phyloP scores from a whole-genome alignment of 768 basidiomycete genomes.

The Hygrophorus pudorinus region DNA sequence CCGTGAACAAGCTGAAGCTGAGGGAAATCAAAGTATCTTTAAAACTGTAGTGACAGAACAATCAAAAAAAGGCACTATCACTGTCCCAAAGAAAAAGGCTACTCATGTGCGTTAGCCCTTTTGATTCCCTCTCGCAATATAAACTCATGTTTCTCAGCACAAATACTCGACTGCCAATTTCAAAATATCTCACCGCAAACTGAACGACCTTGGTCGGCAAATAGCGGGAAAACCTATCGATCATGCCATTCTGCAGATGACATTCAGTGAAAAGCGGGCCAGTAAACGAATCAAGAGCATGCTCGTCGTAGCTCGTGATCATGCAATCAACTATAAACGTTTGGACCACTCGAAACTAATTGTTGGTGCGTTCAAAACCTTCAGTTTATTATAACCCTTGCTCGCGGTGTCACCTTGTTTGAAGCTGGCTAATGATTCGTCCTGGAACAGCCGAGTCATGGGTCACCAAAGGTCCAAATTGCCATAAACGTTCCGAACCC shows the following conservation, averaged over 20 bases:
- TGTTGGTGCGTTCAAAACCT: conserved; percentile 53
- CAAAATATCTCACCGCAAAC: conserved; percentile 88
- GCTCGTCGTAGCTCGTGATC: conserved; percentile 78
- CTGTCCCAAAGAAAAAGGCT: conserved; percentile 7
- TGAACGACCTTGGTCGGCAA: conserved; percentile 81
- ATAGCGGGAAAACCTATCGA: conserved; percentile 90
- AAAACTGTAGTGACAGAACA: conserved; percentile 23
- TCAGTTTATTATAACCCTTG: background rate
- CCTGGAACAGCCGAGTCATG: conserved; percentile 75
- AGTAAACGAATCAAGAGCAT: conserved; percentile 81
- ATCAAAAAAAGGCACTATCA: conserved; percentile 5
- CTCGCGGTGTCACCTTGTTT: conserved; percentile 2
- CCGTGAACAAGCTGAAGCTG: conserved; percentile 32
- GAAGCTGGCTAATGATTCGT: background rate
- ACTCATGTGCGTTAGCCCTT: conserved; percentile 2
- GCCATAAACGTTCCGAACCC: conserved; percentile 61
- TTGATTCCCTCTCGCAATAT: background rate
- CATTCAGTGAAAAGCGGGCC: conserved; percentile 89
- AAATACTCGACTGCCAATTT: conserved; percentile 89
- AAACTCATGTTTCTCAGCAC: conserved; percentile 41
- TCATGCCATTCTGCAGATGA: conserved; percentile 93
- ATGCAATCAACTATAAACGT: conserved; percentile 70
- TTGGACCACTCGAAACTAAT: conserved; percentile 64
- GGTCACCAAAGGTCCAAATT: conserved; percentile 77
- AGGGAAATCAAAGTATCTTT: conserved; percentile 42